phyloP scores from a whole-genome alignment of 177 flowering plant genomes.

The Telopea speciosissima region DNA sequence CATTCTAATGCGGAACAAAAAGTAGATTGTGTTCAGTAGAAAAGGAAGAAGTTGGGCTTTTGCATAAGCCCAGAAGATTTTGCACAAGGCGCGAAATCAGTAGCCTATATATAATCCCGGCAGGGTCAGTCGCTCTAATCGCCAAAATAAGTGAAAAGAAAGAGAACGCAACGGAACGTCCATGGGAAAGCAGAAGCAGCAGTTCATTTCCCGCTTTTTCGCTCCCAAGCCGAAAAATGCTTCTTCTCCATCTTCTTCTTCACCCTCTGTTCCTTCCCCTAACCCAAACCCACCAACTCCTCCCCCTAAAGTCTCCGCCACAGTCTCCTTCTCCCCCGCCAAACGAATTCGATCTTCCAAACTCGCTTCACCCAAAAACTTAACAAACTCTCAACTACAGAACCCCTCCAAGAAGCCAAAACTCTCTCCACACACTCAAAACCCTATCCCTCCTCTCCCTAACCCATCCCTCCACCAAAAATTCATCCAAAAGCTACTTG shows the following conservation, averaged over 20 bases:
- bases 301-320: constrained; percentile 57
- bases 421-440: constrained; percentile 22
- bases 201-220: constrained; percentile 88
- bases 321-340: constrained; percentile 66
- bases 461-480: constrained; percentile 58
- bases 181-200: constrained; percentile 92
- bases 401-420: neutral
- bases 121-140: too few relatives aligned
- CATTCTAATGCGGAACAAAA: too few relatives aligned
- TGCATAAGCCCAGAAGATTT: too few relatives aligned
- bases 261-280: constrained; percentile 10
- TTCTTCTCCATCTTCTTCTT: constrained; percentile 4
- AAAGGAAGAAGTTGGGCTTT: too few relatives aligned
- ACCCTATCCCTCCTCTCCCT: constrained; percentile 23
- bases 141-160: too few relatives aligned
- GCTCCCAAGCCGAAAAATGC: constrained; percentile 56
- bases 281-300: constrained; percentile 30
- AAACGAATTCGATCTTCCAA: constrained; percentile 45
- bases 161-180: neutral
- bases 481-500: constrained; percentile 60
- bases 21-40: too few relatives aligned
- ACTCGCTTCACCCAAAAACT: neutral
- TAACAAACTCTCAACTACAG: neutral
- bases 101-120: neutral
- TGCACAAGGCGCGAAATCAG: neutral